Conservation (phyloP, 768 basidiomycete genomes). For the Russula brevipes region DNA sequence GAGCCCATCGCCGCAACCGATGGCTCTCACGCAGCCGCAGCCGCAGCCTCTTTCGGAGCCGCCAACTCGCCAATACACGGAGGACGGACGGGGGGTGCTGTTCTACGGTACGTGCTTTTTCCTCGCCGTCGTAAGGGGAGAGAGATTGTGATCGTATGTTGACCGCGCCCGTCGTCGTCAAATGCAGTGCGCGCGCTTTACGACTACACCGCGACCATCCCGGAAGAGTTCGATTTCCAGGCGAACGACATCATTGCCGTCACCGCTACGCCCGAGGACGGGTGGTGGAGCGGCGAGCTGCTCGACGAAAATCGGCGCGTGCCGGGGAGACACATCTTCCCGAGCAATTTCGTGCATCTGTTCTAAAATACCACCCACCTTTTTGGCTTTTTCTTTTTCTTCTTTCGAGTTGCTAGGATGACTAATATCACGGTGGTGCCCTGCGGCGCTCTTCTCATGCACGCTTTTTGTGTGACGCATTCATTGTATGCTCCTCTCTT, state of each 20-base stretch:
- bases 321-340: conserved; percentile 73
- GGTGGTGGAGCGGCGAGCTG: conserved; percentile 94
- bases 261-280: conserved; percentile 88
- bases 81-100: conserved; percentile 74
- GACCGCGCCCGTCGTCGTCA: too few relatives aligned
- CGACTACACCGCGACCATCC: conserved; percentile 77
- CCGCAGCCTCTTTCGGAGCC: conserved; percentile 27
- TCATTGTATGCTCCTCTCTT: background rate
- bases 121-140: background rate
- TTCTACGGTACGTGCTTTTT: conserved; percentile 68
- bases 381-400: too few relatives aligned
- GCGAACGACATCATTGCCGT: conserved; percentile 94
- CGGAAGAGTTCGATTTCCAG: conserved; percentile 96
- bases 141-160: too few relatives aligned
- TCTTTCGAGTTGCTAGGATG: background rate
- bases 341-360: conserved; percentile 82
- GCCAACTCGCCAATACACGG: conserved; percentile 74
- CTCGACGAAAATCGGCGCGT: conserved; percentile 71
- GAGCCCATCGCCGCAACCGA: conserved; percentile 49
- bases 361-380: conserved; percentile 40
- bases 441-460: background rate
- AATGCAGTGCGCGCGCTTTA: conserved; percentile 79
- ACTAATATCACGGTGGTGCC: background rate
- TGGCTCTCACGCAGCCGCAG: conserved; percentile 24
- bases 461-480: background rate